These are phyloP conservation scores for Polytolypa hystricis DNA, from an alignment of 2,329 filamentous ascomycete genomes.

Conservation along the genomic window DNA sequence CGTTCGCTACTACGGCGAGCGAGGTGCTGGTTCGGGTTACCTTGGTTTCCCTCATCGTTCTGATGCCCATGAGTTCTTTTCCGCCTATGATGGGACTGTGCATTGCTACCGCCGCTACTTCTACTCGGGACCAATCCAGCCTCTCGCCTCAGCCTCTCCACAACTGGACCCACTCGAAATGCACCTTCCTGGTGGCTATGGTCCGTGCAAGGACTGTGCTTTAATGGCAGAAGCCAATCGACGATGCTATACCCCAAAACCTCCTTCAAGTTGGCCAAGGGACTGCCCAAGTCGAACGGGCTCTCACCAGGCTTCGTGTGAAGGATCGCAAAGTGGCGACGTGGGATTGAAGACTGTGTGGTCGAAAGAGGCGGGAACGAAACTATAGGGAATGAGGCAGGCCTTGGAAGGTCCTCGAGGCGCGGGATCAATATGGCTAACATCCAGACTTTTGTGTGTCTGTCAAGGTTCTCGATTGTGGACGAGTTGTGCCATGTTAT, in stretches of 20 bases:
- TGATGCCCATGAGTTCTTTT: neutral
- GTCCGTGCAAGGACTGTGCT: constrained; percentile 59
- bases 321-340: constrained; percentile 67
- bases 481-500: constrained; percentile 65
- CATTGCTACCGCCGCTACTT: neutral
- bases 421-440: constrained; percentile 63
- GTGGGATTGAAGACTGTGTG: constrained; percentile 21
- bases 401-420: constrained; percentile 22
- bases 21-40: too few relatives aligned
- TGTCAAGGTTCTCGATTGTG: constrained; percentile 67
- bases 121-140: constrained; percentile 23
- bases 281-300: constrained; percentile 65
- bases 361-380: constrained; percentile 16
- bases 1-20: neutral
- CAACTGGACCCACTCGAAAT: constrained; percentile 54
- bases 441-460: constrained; percentile 51
- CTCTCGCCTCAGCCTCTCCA: constrained; percentile 44
- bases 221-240: constrained; percentile 75
- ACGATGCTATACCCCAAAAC: constrained; percentile 63
- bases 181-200: constrained; percentile 56
- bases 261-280: constrained; percentile 58
- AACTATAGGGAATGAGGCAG: constrained; percentile 28
- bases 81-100: neutral
- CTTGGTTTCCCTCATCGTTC: too few relatives aligned
- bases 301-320: constrained; percentile 65